Base-by-base conservation (phyloP, 2,329 filamentous ascomycete genomes). In the Aureobasidium sp. region DNA sequence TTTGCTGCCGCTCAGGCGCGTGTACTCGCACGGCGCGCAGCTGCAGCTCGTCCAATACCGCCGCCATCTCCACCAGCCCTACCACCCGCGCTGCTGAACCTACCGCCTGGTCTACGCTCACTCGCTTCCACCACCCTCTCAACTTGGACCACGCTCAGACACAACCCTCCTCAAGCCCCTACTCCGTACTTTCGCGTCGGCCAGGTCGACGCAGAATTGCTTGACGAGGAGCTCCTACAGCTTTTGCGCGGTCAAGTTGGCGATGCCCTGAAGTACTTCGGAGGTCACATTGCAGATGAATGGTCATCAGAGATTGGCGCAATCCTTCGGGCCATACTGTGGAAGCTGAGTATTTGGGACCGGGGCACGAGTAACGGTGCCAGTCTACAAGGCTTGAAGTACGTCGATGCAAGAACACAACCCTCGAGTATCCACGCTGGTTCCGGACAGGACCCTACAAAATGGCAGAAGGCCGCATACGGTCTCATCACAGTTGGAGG, bases 331-430 rank as follows among this genome's bases (percentile, higher is more conserved):
- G 85, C 88, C 1, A 79, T 92, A 3, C 79, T 99, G 8, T 99
- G 97, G 81, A 99, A 99, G 76, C 83, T 99, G 65, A 91, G 89
- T 17, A 87, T 99, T 63, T 99, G 94, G 94, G 92, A 97, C 74
- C 90, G 97, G 74, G 87, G 96, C 73, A 90, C 94, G 43, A 95
- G 90, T 5, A 97, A 99, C 74, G 94, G 94, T 64, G 94, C 94
- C 12, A 87, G 90, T 39, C 79, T 99, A 55, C 94, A 99, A 75
- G 96, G 96, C 66, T 82, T 99, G 32, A 87, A 87, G 71, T 97
- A 93, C 71, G 89, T 90, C 12, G 93, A 97, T 72, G 92, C 92
- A 65, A 47, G 55, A 39, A 53, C 44, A 47, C 37, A 55, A 29
- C 17, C 39, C 13, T 61, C 39, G 37, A 47, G 47, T 17, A 47